Base-by-base conservation (phyloP, 441 rosid species). In the Hypseocharis bilobata region DNA sequence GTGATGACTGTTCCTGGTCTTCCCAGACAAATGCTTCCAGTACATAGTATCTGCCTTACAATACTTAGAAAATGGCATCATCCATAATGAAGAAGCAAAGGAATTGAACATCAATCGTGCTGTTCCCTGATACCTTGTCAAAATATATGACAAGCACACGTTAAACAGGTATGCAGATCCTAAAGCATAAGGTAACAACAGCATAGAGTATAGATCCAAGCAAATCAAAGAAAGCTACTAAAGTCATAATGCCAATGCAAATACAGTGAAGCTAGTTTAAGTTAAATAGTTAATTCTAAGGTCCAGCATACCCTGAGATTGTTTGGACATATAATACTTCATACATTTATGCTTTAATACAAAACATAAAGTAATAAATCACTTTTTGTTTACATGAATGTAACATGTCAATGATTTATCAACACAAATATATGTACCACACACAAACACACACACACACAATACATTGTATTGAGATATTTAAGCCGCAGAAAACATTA, bases 41-140 rank as follows among this genome's bases (percentile, higher is more conserved):
- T 83, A 85, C 42, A 61, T 76, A 77, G 71, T 82, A 60, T 90
- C 95, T 45, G 88, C 71, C 79, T 74, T 83, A 77, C 98, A 91
- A 44, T 93, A 79, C 84, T 93, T 85, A 13, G 98, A 90, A 74
- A 86, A 80, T 27, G 98, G 98, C 85, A 84, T 63, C 86, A 88
- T 86, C 98, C 98, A 93, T 59, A 87, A 72, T 11, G 95, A 87
- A 63, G 98, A 88, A 70, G 84, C 88, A 70, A 88, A 90, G 30
- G 98, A 91, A 82, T 83, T 88, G 82, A 72, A 87, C 85, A 93
- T 81, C 84, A 87, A 74, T 58, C 97, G 84, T 76, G 95, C 91
- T 66, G 98, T 93, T 71, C 97, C 98, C 97, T 93, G 97, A 76
- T 65, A 80, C 82, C 92, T 82, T 84, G 88, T 87, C 84, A 72